Evolutionary conservation across 2,329 filamentous ascomycete species (phyloP).

Genomic region (Ophiosphaerella herpotricha): DNA sequence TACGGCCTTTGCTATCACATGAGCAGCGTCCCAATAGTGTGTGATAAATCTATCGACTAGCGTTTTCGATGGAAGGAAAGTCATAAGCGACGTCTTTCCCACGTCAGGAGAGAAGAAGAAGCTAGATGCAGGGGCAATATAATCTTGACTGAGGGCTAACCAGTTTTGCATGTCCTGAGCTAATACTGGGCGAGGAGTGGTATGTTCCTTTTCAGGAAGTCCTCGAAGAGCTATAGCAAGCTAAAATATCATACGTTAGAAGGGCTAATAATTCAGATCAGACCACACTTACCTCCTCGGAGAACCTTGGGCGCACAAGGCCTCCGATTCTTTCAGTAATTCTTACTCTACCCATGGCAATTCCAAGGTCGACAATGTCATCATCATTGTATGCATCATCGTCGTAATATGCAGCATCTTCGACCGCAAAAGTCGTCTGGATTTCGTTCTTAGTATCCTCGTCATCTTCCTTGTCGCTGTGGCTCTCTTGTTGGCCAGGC

Average conservation of each 20-base stretch:
- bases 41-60: constrained; percentile 66
- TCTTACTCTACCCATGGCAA: constrained; percentile 71
- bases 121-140: constrained; percentile 69
- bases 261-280: not conserved
- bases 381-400: constrained; percentile 66
- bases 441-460: constrained; percentile 65
- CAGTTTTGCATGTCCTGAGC: constrained; percentile 48
- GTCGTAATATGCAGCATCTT: constrained; percentile 71
- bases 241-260: constrained; percentile 18
- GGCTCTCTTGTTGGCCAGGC: constrained; percentile 51
- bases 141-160: constrained; percentile 67
- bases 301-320: constrained; percentile 70
- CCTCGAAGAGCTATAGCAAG: constrained; percentile 37
- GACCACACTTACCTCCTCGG: constrained; percentile 64
- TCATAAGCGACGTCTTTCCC: constrained; percentile 55
- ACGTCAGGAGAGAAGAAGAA: constrained; percentile 65
- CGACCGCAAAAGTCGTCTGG: constrained; percentile 64
- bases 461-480: constrained; percentile 60
- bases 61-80: constrained; percentile 63
- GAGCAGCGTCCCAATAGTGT: constrained; percentile 71
- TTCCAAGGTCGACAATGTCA: constrained; percentile 72
- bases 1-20: constrained; percentile 69
- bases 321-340: constrained; percentile 77
- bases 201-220: constrained; percentile 23
- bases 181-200: constrained; percentile 12